phyloP scores from a whole-genome alignment of 1,284 basidiomycete species.

The Neotropicomus parvogracilis region DNA sequence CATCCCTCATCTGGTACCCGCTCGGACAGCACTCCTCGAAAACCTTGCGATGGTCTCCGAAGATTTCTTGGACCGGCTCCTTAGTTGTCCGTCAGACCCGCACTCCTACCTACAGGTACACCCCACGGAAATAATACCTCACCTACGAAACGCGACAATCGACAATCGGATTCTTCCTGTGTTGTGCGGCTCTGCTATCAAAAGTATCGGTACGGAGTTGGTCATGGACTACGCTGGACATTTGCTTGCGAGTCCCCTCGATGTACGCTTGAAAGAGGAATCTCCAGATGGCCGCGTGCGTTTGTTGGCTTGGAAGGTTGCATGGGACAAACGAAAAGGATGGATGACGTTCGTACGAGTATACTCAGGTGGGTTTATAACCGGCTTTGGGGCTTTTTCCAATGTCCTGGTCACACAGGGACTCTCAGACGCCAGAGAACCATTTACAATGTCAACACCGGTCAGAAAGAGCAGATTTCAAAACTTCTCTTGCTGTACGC shows the following conservation, averaged over 20 bases:
- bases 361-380: conserved; percentile 65
- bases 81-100: conserved; percentile 53
- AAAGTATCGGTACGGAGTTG: conserved; percentile 77
- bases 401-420: conserved; percentile 39
- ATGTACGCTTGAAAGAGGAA: conserved; percentile 49
- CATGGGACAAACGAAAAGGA: conserved; percentile 78
- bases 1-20: conserved; percentile 58
- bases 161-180: conserved; percentile 71
- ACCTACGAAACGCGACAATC: conserved; percentile 68
- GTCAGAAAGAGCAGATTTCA: conserved; percentile 68
- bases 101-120: conserved; percentile 62
- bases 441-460: conserved; percentile 66
- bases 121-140: conserved; percentile 49
- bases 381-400: neutral
- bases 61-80: conserved; percentile 67
- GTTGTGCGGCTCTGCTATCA: conserved; percentile 79
- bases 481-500: conserved; percentile 83
- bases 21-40: conserved; percentile 70
- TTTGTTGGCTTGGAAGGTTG: conserved; percentile 85
- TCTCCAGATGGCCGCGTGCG: conserved; percentile 50
- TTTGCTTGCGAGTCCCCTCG: conserved; percentile 75
- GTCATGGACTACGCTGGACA: conserved; percentile 80
- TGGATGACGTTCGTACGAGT: conserved; percentile 92
- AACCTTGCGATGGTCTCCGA: conserved; percentile 79
- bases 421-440: conserved; percentile 61